These are phyloP conservation scores for Sordariomycetes sp. DNA, from an alignment of 2,329 filamentous ascomycete species.

Conservation along the genomic window DNA sequence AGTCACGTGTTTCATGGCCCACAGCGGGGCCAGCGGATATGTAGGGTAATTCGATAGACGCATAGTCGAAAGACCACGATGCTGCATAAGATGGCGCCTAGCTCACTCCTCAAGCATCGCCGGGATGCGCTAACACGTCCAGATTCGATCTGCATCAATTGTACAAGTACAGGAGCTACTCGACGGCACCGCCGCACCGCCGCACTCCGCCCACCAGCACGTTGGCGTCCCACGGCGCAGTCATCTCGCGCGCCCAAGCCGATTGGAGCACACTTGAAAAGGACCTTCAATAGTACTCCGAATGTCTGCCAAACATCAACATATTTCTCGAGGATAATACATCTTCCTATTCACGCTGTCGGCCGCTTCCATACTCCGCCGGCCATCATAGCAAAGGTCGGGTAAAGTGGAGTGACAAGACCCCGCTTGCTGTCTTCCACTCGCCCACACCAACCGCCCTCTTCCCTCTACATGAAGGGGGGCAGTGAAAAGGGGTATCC, in stretches of 20 bases:
- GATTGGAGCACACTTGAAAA: too few species aligned
- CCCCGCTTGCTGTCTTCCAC: not conserved
- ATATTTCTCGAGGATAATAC: not conserved
- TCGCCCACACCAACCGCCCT: not conserved
- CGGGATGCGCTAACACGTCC: too few species aligned
- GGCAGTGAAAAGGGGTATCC: constrained; percentile 92
- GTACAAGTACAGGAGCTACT: too few species aligned
- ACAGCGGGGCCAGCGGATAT: not conserved
- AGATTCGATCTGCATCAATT: too few species aligned
- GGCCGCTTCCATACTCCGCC: not conserved
- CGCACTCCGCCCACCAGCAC: too few species aligned
- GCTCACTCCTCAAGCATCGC: too few species aligned
- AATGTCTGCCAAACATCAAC: too few species aligned
- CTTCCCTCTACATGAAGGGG: constrained; percentile 56
- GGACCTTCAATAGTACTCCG: too few species aligned
- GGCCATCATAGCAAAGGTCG: not conserved
- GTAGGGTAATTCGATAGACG: not conserved
- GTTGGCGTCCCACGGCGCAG: too few species aligned
- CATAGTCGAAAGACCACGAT: not conserved
- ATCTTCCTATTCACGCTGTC: not conserved
- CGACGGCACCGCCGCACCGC: too few species aligned
- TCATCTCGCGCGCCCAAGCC: too few species aligned
- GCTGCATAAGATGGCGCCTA: too few species aligned
- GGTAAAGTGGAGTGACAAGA: not conserved
- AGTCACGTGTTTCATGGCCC: not conserved